phyloP scores from a whole-genome alignment of 495 filamentous ascomycete species.

The Pyrenula massariospora region DNA sequence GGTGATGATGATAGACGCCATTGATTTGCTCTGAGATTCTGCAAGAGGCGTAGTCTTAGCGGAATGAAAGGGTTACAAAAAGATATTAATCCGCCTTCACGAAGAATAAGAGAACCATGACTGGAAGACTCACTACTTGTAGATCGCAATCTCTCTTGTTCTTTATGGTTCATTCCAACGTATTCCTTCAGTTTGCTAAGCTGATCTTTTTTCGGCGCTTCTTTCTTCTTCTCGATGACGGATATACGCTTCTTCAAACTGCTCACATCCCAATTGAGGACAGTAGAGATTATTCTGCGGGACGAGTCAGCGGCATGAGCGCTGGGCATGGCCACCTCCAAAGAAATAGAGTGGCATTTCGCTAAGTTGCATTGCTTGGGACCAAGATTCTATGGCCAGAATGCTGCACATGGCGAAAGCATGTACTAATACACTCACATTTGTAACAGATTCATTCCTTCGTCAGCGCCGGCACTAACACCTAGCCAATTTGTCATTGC shows the following conservation, averaged over 20 bases:
- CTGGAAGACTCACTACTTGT: no score
- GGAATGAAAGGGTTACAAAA: no score
- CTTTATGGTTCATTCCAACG: conserved; percentile 1
- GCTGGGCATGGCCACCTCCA: no score
- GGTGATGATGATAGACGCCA: background rate
- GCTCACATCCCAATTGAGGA: conserved; percentile 46
- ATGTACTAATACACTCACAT: conserved; percentile 22
- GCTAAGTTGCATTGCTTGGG: no score
- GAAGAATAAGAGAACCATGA: no score
- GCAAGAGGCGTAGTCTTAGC: no score
- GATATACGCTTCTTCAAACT: conserved; percentile 43
- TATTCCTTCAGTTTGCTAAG: conserved; percentile 36
- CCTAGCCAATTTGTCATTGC: conserved; percentile 52
- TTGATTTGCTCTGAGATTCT: background rate
- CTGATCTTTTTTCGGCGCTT: conserved; percentile 32
- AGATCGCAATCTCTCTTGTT: background rate
- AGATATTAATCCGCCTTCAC: no score
- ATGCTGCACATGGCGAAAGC: no score
- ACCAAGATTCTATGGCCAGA: no score
- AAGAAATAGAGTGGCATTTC: no score
- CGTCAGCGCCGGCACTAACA: conserved; percentile 42
- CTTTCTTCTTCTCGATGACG: conserved; percentile 37
- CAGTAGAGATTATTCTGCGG: conserved; percentile 52
- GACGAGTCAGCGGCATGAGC: background rate
- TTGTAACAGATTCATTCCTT: conserved; percentile 61